A percentile compares a stretch with the other conserved stretches of the same genome.
Evolutionary conservation across 768 basidiomycete genomes (phyloP).

Genomic region (Hericium erinaceus): DNA sequence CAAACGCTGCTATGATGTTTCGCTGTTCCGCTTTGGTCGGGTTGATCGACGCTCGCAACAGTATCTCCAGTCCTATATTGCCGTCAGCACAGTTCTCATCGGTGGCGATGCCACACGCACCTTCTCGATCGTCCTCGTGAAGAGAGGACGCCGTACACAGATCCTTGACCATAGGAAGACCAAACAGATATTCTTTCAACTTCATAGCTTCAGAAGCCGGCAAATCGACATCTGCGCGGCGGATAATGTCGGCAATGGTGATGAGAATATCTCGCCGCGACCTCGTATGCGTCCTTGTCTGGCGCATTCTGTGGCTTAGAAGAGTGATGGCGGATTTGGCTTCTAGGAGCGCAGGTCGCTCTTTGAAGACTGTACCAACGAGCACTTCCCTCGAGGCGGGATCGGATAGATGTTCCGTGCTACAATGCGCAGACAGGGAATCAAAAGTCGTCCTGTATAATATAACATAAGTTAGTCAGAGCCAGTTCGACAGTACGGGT

Average conservation of each 20-base stretch:
- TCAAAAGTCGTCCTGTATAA: background rate
- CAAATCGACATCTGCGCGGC: background rate
- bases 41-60: slow-evolving; percentile 34
- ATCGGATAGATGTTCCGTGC: background rate
- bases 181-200: background rate
- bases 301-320: background rate
- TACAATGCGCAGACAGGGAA: background rate
- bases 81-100: background rate
- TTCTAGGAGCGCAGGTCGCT: background rate
- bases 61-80: slow-evolving; percentile 29
- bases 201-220: background rate
- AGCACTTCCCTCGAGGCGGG: background rate
- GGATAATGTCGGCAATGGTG: background rate
- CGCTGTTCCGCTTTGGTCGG: slow-evolving; percentile 28
- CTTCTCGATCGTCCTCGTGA: background rate
- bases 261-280: background rate
- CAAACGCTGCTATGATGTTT: slow-evolving; percentile 30
- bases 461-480: background rate
- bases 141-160: background rate
- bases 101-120: background rate
- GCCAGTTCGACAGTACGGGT: background rate
- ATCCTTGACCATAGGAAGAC: background rate
- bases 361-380: background rate
- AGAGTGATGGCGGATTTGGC: background rate
- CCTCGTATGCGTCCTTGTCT: background rate